phyloP scores from a whole-genome alignment of 306 rosid species.

The Bauhinia variegata region DNA sequence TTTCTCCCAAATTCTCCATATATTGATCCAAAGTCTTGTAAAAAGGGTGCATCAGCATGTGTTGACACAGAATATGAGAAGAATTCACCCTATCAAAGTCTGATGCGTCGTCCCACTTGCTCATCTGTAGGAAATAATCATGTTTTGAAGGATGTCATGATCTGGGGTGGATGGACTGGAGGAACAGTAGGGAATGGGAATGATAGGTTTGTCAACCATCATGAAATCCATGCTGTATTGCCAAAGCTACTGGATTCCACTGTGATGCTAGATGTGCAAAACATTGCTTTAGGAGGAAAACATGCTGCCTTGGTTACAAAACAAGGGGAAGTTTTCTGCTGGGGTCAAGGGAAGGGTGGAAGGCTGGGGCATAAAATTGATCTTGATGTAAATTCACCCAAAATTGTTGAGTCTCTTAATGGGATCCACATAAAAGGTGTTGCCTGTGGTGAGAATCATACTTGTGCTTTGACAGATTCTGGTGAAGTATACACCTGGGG shows the following conservation, averaged over 20 bases:
- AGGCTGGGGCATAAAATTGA: constrained; percentile 72
- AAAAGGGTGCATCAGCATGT: constrained; percentile 40
- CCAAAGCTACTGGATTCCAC: constrained; percentile 79
- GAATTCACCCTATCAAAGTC: constrained; percentile 42
- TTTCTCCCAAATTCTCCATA: constrained; percentile 62
- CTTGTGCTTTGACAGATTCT: constrained; percentile 67
- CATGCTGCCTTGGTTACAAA: constrained; percentile 81
- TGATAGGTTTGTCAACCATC: constrained; percentile 43
- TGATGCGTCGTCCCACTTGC: constrained; percentile 42
- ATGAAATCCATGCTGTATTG: constrained; percentile 50
- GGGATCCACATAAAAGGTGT: constrained; percentile 57
- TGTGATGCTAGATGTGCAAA: constrained; percentile 64
- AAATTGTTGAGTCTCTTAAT: constrained; percentile 65
- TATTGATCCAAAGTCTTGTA: constrained; percentile 45
- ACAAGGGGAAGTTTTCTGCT: constrained; percentile 84
- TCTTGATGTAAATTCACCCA: constrained; percentile 63
- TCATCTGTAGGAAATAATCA: constrained; percentile 50
- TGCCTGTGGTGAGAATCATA: constrained; percentile 78
- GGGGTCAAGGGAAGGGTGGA: constrained; percentile 84
- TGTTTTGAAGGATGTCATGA: constrained; percentile 74
- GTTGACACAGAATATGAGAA: constrained; percentile 40
- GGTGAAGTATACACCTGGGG: constrained; percentile 88
- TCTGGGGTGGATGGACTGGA: constrained; percentile 82
- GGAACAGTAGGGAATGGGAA: constrained; percentile 50
- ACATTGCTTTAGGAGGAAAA: constrained; percentile 73